Conservation (phyloP, 441 rosid species). For the Daphne laureola region DNA sequence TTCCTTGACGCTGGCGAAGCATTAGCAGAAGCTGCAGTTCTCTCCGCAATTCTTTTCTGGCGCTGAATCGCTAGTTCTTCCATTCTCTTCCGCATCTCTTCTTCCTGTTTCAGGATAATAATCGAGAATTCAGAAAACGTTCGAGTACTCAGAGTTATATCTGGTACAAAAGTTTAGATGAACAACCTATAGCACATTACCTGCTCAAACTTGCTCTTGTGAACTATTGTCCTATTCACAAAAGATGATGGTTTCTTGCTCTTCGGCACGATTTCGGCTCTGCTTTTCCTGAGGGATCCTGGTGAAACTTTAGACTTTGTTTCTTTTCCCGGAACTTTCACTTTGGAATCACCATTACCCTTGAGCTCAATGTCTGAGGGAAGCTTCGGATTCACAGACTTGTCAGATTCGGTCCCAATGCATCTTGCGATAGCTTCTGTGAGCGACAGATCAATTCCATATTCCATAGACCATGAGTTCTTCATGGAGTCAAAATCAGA, state of each 20-base stretch:
- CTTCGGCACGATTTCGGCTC: slow-evolving; percentile 25
- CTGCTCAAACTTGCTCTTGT: slow-evolving; percentile 74
- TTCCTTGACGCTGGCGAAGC: slow-evolving; percentile 32
- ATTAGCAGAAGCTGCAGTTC: slow-evolving; percentile 47
- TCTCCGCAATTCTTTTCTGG: slow-evolving; percentile 78
- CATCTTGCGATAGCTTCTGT: slow-evolving; percentile 41
- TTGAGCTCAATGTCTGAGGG: slow-evolving; percentile 22
- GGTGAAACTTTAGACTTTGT: slow-evolving; percentile 27
- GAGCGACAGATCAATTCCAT: slow-evolving; percentile 42
- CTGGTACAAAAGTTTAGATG: too few relatives aligned
- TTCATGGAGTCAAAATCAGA: slow-evolving; percentile 28
- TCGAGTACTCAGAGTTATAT: background rate
- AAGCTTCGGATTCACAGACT: slow-evolving; percentile 23
- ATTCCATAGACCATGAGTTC: slow-evolving; percentile 45
- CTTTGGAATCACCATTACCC: slow-evolving; percentile 27
- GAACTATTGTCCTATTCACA: slow-evolving; percentile 42
- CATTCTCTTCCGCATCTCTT: slow-evolving; percentile 60
- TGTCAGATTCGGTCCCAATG: slow-evolving; percentile 23
- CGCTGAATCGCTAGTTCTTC: slow-evolving; percentile 57
- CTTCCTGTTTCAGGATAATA: slow-evolving; percentile 45
- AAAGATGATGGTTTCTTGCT: slow-evolving; percentile 40
- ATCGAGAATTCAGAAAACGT: background rate
- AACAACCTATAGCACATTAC: slow-evolving; percentile 23
- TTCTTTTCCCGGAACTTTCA: slow-evolving; percentile 32
- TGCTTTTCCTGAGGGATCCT: slow-evolving; percentile 26